Conservation (phyloP, 345 rosid species). For the Populus ilicifolia region DNA sequence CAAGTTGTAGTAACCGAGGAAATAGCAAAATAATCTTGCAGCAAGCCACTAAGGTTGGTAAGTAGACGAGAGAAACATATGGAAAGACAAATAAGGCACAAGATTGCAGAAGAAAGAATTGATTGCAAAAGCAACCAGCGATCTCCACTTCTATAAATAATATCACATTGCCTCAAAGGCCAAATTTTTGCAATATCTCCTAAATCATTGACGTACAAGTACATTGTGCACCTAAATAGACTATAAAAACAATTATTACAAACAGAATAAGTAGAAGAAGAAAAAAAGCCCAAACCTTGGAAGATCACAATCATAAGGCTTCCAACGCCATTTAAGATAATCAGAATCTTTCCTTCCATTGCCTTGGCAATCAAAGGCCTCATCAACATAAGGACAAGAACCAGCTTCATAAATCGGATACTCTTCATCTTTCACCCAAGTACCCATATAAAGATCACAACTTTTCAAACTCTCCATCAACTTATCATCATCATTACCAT, state of each 20-base stretch:
- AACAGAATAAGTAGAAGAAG: not conserved
- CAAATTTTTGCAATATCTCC: not conserved
- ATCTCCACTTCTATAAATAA: not conserved
- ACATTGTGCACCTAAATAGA: not conserved
- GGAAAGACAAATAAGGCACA: not conserved
- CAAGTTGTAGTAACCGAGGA: not conserved
- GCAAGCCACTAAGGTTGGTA: not conserved
- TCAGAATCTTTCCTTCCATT: constrained; percentile 74
- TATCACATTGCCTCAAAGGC: not conserved
- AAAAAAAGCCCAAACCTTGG: constrained; percentile 54
- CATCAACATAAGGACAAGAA: constrained; percentile 89
- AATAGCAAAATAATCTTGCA: not conserved
- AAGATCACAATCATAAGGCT: constrained; percentile 86
- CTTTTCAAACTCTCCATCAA: constrained; percentile 28
- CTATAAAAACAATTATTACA: not conserved
- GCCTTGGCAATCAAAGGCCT: constrained; percentile 77
- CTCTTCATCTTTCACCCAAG: constrained; percentile 65
- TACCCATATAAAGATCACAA: constrained; percentile 73
- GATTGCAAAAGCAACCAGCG: not conserved
- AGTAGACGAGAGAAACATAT: not conserved
- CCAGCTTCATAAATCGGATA: constrained; percentile 72
- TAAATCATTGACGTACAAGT: not conserved
- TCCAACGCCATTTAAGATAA: constrained; percentile 82
- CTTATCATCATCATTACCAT: not conserved
- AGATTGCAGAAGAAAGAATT: not conserved